phyloP scores from a whole-genome alignment of 345 rosid species.

The Eutrema japonicum region DNA sequence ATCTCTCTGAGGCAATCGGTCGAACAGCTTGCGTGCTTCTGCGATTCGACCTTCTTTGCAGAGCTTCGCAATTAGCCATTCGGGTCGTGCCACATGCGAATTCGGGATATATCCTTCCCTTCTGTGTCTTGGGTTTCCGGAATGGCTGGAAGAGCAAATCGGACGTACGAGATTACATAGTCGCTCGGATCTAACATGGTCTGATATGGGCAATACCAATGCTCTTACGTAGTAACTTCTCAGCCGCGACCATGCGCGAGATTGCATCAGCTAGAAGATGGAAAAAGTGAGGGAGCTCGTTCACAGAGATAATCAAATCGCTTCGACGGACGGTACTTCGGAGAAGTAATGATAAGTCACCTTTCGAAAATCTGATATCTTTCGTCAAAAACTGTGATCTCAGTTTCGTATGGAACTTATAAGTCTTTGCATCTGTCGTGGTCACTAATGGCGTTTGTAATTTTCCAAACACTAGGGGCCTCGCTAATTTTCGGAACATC shows the following conservation, averaged over 20 bases:
- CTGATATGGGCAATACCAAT: slow-evolving; percentile 19
- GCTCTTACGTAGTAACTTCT: slow-evolving; percentile 15
- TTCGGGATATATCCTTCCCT: slow-evolving; percentile 40
- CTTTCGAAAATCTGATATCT: neutral
- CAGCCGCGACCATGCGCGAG: slow-evolving; percentile 32
- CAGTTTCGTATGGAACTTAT: neutral
- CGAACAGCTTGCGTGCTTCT: slow-evolving; percentile 71
- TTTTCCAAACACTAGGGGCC: no score
- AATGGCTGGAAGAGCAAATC: slow-evolving; percentile 9
- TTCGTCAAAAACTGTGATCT: neutral
- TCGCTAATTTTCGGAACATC: neutral
- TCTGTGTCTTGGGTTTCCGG: slow-evolving; percentile 29
- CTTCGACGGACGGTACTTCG: neutral
- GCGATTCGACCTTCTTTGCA: slow-evolving; percentile 52
- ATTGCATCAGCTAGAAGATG: slow-evolving; percentile 38
- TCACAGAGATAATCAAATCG: neutral
- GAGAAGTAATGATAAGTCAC: neutral
- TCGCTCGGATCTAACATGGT: slow-evolving; percentile 12
- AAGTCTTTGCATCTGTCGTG: neutral
- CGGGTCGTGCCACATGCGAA: slow-evolving; percentile 49
- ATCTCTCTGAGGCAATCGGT: slow-evolving; percentile 61
- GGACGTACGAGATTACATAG: slow-evolving; percentile 13
- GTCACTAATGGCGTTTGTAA: neutral
- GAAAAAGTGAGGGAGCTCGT: neutral
- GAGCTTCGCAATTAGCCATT: slow-evolving; percentile 54